Evolutionary conservation across 225 moss, liverwort and hornwort genomes (phyloP).

Genomic region (Neckera pumila): DNA sequence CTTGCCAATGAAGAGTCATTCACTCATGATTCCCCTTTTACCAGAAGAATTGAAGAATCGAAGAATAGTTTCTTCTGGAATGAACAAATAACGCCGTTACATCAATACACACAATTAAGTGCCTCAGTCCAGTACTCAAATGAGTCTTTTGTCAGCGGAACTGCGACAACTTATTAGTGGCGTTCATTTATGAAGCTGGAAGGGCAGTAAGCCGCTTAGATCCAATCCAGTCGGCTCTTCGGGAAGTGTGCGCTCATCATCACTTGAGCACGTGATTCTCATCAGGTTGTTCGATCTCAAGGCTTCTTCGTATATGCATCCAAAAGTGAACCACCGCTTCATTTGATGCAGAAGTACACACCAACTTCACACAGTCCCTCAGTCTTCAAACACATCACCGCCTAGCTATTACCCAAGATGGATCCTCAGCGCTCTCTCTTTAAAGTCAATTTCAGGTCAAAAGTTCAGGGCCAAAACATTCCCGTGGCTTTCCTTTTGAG

Average conservation of each 20-base stretch:
- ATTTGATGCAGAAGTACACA: not conserved
- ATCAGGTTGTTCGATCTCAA: not conserved
- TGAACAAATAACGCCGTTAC: not conserved
- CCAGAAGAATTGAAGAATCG: not conserved
- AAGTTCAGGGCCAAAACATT: conserved; percentile 6
- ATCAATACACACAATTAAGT: not conserved
- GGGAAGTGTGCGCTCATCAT: not conserved
- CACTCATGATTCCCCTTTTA: too few species aligned
- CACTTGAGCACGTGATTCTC: not conserved
- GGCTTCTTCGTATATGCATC: not conserved
- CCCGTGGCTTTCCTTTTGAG: not conserved
- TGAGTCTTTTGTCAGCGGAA: not conserved
- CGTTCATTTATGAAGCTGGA: not conserved
- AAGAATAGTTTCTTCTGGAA: not conserved
- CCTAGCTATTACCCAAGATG: not conserved
- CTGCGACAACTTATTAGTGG: not conserved
- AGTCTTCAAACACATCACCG: not conserved
- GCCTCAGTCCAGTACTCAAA: not conserved
- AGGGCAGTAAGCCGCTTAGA: too few species aligned
- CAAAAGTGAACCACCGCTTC: not conserved
- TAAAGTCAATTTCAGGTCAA: not conserved
- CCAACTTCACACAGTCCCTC: not conserved
- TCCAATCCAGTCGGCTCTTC: not conserved
- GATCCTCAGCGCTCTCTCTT: not conserved
- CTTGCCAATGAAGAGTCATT: not conserved